phyloP scores from a whole-genome alignment of 805 yeast species.

The Yamadazyma scolyti region DNA sequence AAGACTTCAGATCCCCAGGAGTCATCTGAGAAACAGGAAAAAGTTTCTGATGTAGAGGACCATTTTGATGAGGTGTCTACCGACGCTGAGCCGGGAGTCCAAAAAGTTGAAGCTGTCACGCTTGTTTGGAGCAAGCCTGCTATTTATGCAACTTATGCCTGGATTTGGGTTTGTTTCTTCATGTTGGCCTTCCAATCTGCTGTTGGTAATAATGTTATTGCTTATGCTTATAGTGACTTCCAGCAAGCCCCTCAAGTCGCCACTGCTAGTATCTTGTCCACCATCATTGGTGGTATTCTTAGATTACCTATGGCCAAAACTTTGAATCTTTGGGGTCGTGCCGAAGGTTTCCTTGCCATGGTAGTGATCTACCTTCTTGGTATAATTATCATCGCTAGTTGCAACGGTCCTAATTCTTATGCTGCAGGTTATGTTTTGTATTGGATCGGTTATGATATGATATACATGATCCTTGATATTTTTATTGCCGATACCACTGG shows the following conservation, averaged over 20 bases:
- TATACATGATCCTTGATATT: constrained; percentile 17
- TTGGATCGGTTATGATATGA: constrained; percentile 24
- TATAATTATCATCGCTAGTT: constrained; percentile 21
- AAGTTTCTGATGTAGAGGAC: constrained; percentile 1
- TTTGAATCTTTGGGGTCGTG: constrained; percentile 24
- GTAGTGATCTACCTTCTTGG: constrained; percentile 18
- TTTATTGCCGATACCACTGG: constrained; percentile 22
- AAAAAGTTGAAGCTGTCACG: constrained; percentile 25
- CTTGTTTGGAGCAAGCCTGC: constrained; percentile 24
- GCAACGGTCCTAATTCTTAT: constrained; percentile 18
- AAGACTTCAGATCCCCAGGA: not conserved
- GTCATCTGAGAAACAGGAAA: not conserved
- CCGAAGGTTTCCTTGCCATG: constrained; percentile 21
- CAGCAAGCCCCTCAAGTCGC: constrained; percentile 22
- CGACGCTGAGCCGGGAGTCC: constrained; percentile 22
- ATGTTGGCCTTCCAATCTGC: constrained; percentile 26
- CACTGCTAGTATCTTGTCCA: constrained; percentile 24
- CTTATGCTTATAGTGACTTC: constrained; percentile 19
- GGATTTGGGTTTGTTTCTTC: constrained; percentile 33
- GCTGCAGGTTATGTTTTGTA: constrained; percentile 27
- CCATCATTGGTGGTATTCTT: constrained; percentile 29
- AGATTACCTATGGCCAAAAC: constrained; percentile 23
- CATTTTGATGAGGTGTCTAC: constrained; percentile 12
- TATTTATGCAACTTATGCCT: constrained; percentile 20
- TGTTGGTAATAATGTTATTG: constrained; percentile 17